These are phyloP conservation scores for Aspergillus avenaceus DNA, from an alignment of 495 filamentous ascomycete species.

Conservation along the genomic window DNA sequence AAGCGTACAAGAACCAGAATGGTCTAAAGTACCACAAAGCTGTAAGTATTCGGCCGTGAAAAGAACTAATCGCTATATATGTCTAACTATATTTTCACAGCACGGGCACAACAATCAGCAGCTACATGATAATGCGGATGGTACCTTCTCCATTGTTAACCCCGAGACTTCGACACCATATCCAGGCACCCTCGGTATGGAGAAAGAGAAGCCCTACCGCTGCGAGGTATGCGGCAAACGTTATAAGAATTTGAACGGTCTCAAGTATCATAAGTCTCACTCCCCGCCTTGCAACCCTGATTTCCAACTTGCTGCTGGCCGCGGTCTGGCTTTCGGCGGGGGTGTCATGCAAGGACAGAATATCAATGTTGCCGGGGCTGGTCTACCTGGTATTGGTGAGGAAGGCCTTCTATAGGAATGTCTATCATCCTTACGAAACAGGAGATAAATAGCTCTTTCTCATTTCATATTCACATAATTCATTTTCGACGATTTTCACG, in stretches of 20 bases:
- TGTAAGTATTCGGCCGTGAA: conserved; percentile 48
- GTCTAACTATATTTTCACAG: conserved; percentile 30
- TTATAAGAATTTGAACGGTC: conserved; percentile 97
- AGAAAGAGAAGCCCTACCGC: conserved; percentile 98
- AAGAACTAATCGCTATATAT: too few species aligned
- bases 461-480: conserved; percentile 15
- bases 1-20: conserved; percentile 99
- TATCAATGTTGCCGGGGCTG: conserved; percentile 49
- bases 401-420: conserved; percentile 42
- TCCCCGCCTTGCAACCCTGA: conserved; percentile 66
- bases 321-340: conserved; percentile 38
- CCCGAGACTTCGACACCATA: conserved; percentile 91
- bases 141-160: conserved; percentile 97
- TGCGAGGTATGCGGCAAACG: conserved; percentile 96
- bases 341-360: conserved; percentile 50
- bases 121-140: conserved; percentile 90
- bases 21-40: conserved; percentile 83
- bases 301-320: conserved; percentile 40
- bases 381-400: conserved; percentile 49
- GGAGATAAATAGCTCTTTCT: conserved; percentile 8
- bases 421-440: neutral
- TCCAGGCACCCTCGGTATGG: conserved; percentile 95
- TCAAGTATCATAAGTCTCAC: conserved; percentile 89
- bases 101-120: conserved; percentile 97
- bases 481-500: conserved; percentile 19